Percentiles rank a stretch among this genome's conserved stretches.
Conservation (phyloP, 2,329 filamentous ascomycete genomes). For the Hymenoscyphus occultus region DNA sequence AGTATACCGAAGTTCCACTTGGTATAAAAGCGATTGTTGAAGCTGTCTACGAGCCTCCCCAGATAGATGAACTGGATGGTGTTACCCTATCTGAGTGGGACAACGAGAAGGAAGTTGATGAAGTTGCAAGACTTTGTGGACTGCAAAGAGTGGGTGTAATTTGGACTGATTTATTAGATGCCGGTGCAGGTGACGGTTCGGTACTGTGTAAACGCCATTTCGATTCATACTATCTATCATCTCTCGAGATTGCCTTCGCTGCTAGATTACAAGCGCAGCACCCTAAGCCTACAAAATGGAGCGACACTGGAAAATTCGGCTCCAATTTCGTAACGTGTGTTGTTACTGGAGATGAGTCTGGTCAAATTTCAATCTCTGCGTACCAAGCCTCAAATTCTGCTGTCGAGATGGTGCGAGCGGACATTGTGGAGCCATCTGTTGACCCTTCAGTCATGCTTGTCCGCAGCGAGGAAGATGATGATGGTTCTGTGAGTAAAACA, state of each 20-base stretch:
- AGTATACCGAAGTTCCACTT: constrained; percentile 88
- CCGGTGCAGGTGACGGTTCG: constrained; percentile 75
- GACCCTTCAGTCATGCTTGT: constrained; percentile 94
- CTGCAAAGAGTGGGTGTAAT: constrained; percentile 88
- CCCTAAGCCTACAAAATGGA: constrained; percentile 93
- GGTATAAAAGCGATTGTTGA: constrained; percentile 95
- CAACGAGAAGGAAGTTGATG: constrained; percentile 77
- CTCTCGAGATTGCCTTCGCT: constrained; percentile 86
- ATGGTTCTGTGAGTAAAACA: constrained; percentile 62
- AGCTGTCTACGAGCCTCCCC: constrained; percentile 94
- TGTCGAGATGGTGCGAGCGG: constrained; percentile 93
- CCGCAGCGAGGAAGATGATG: constrained; percentile 84
- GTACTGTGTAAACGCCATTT: constrained; percentile 94
- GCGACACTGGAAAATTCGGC: constrained; percentile 87
- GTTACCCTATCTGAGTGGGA: constrained; percentile 82
- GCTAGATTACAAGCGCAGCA: constrained; percentile 83
- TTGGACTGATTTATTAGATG: constrained; percentile 86
- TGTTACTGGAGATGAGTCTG: constrained; percentile 85
- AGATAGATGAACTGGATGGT: constrained; percentile 84
- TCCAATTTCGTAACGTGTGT: constrained; percentile 98
- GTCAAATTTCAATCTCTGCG: constrained; percentile 82
- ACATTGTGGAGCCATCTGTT: constrained; percentile 92
- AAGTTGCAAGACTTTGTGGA: constrained; percentile 77
- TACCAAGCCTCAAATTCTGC: constrained; percentile 96
- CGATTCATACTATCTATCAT: constrained; percentile 88